Base-by-base conservation (phyloP, 179 eudicot species). In the Carnegiea gigantea region DNA sequence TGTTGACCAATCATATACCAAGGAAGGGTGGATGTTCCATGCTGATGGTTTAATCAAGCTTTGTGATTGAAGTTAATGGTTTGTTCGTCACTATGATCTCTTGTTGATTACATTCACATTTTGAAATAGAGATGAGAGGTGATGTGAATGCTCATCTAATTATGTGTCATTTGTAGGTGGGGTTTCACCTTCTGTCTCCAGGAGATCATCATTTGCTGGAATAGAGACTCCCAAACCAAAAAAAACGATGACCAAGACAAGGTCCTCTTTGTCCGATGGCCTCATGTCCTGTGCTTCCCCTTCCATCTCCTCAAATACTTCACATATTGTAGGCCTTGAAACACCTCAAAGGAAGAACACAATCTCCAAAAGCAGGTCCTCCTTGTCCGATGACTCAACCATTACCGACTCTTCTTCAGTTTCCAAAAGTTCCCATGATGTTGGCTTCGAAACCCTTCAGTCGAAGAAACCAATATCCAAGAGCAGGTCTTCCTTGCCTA, bases 211-310 rank as follows among this genome's bases (percentile, higher is more conserved):
- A 24, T 80, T 80, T 75, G 87, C 78, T 40, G 80, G 77, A 51
- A 46, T 81, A 67, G 89, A 82, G 78, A 80, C 92, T 71, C 87
- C 89, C 38, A 83, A 91, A 77, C 82, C 83, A 14, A 90, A 86
- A 89, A 89, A 89, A 87, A 81, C 80, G n/a, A 60, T 82, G 75
- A 72, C 80, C 48, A 85, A 81, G 81, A 89, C 86, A 68, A 84
- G 87, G 83, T 84, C 88, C 65, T 78, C 89, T 28, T 70, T 87
- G 81, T 89, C 92, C 48, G 86, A 83, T 79, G 81, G 53, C 20
- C 80, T 82, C 30, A 3, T 51, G 71, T 51, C 79, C 7, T 67
- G 72, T 7, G 24, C 57, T 64, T 77, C 85, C 24, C 82, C 82
- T 30, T 76, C 85, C 36, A 73, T 62, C 64, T 78, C 82, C 65